Evolutionary conservation across 257 asterid species (phyloP), one percentile per base, ranked within the genome.

Genomic region (Henckelia pumila): DNA sequence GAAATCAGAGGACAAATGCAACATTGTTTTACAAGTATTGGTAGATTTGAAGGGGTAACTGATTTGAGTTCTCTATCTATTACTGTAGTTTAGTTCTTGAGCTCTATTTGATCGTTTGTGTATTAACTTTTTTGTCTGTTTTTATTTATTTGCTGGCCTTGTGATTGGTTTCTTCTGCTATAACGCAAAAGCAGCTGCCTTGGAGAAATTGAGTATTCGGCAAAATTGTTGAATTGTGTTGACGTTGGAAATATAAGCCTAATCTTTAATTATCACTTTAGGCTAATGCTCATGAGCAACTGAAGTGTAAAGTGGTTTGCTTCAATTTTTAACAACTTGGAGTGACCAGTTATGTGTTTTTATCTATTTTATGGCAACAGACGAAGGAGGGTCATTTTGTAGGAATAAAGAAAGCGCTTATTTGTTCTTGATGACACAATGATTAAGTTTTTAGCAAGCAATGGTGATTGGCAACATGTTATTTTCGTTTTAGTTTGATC

Each of bases 361-460:
- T 35, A 23, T 76, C 64, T 28, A 16, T 35, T 30, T 13, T 61
- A 28, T 66, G 20, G 77, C 32, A 16, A 68, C 78, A 24, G 58
- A 55, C 56, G 53, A 35, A 66, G 59, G 69, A 65, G 40, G 56
- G 19, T 21, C 25, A 13, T 63, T 1, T 49, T 47, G 28, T 70
- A 25, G 59, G 71, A 69, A 30, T 50, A 14, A 68, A 50, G 20
- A 47, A 8, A 14, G 33, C 29, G 23, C 8, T 14, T 65, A 52
- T 52, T 37, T 56, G 23, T 29, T 67, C 65, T 67, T 61, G 62
- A 59, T 61, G 61, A 25, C 67, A 14, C 7, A 20, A 40, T 14
- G n/a, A 17, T 47, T 16, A 19, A 24, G 19, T 68, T 63, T 67
- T 63, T 26, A 17, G 49, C 56, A 52, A 59, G 47, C 55, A 47